These are phyloP conservation scores for Metschnikowia gelsemii DNA, from an alignment of 805 yeast genomes.

Conservation along the genomic window DNA sequence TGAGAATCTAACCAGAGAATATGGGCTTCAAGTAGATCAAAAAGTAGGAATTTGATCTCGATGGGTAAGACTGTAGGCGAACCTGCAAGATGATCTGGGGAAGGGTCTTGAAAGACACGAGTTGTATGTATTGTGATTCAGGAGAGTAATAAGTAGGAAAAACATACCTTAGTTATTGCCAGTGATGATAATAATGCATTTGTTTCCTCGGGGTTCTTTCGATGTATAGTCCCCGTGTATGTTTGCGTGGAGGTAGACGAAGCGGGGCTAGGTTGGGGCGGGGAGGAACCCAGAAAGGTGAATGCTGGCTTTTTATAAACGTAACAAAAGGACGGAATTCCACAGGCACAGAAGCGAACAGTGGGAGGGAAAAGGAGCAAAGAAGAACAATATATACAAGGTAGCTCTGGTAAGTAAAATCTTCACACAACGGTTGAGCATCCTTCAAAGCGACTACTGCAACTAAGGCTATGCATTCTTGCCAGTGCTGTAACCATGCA, in stretches of 20 bases:
- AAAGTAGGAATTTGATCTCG: too few species aligned
- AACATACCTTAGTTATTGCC: constrained; percentile 3
- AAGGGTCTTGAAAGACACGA: too few species aligned
- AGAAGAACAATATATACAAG: constrained; percentile 1
- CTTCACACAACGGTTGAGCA: constrained; percentile 1
- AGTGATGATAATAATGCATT: not conserved
- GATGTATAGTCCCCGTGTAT: not conserved
- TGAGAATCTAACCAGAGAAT: too few species aligned
- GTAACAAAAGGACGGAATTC: not conserved
- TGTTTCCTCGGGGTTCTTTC: not conserved
- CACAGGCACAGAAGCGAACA: not conserved
- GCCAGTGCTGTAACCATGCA: constrained; percentile 12
- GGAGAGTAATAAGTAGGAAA: not conserved
- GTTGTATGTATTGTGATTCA: too few species aligned
- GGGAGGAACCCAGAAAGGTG: not conserved
- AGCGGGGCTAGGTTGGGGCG: not conserved
- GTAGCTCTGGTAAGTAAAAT: not conserved
- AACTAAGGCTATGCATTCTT: constrained; percentile 11
- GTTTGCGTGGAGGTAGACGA: not conserved
- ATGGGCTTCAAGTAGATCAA: too few species aligned
- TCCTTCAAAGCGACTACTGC: constrained; percentile 3
- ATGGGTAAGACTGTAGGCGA: too few species aligned
- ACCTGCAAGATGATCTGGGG: too few species aligned
- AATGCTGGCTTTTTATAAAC: too few species aligned
- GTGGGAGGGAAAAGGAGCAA: not conserved